A percentile compares a stretch with the other conserved stretches of the same genome.
Conservation (phyloP, 306 rosid genomes). For the Gillenia trifoliata region DNA sequence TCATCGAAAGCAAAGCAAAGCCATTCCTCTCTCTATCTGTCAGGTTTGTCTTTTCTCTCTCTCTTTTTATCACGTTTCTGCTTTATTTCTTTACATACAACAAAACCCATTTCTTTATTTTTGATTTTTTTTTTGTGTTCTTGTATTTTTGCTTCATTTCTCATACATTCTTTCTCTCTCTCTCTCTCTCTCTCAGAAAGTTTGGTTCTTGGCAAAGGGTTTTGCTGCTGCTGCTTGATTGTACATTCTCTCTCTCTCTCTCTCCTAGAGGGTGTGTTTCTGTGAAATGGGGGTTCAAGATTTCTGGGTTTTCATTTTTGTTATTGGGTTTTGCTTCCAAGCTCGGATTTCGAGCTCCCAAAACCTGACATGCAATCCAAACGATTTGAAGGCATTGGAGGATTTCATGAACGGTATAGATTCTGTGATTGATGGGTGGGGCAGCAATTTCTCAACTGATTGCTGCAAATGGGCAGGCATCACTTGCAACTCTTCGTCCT, state of each 20-base stretch:
- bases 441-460: constrained; percentile 13
- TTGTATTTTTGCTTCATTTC: neutral
- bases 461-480: constrained; percentile 45
- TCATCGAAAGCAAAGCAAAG: neutral
- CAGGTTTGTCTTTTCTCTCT: constrained; percentile 2
- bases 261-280: neutral
- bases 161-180: no score
- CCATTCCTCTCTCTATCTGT: neutral
- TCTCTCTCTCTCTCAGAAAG: no score
- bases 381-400: constrained; percentile 22
- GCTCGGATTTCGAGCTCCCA: constrained; percentile 13
- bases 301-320: constrained; percentile 22
- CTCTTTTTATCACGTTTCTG: neutral
- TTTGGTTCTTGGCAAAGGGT: constrained; percentile 14
- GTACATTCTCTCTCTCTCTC: neutral
- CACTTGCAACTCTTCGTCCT: constrained; percentile 26
- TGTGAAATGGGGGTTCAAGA: constrained; percentile 21
- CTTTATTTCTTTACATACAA: neutral
- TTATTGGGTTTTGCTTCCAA: constrained; percentile 20
- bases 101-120: neutral
- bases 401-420: constrained; percentile 19
- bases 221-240: constrained; percentile 13
- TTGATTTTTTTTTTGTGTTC: neutral
- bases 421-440: constrained; percentile 14
- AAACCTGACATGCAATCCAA: constrained; percentile 22